Conservation (phyloP, 805 yeast genomes). For the Nakazawaea ernobii region DNA sequence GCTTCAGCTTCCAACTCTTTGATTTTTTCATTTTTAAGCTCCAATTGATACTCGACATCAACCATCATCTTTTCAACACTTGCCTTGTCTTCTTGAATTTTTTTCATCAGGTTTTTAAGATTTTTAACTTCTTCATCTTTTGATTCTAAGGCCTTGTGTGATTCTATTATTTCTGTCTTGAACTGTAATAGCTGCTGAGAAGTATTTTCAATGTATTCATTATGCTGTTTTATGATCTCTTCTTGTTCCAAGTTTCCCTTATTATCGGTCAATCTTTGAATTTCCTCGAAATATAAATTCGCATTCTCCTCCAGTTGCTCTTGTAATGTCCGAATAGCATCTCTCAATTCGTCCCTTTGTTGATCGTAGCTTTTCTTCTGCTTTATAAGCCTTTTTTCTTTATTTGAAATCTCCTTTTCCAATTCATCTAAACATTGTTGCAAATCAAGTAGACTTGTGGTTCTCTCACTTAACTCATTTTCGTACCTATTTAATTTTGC, state of each 20-base stretch:
- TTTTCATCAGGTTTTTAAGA: background rate
- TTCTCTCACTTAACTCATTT: slow-evolving; percentile 34
- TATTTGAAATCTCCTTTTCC: slow-evolving; percentile 34
- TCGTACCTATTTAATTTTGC: slow-evolving; percentile 12
- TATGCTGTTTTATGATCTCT: background rate
- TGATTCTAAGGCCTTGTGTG: background rate
- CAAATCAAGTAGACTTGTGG: slow-evolving; percentile 40
- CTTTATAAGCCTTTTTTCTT: slow-evolving; percentile 40
- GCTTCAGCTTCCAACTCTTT: background rate
- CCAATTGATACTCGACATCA: background rate
- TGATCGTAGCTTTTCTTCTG: slow-evolving; percentile 42
- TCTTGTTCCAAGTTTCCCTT: background rate
- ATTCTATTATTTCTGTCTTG: slow-evolving; percentile 5
- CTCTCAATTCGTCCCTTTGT: slow-evolving; percentile 55
- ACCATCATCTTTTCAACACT: background rate
- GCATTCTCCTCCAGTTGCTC: slow-evolving; percentile 52
- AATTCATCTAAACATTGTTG: slow-evolving; percentile 39
- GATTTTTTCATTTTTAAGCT: background rate
- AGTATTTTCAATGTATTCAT: background rate
- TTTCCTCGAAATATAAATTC: slow-evolving; percentile 37
- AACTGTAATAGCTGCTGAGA: background rate
- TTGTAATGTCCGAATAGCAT: slow-evolving; percentile 50
- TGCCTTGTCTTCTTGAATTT: background rate
- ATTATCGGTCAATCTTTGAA: slow-evolving; percentile 28
- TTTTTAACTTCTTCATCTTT: slow-evolving; percentile 6